phyloP scores from a whole-genome alignment of 345 rosid species.

The Linum tenue region DNA sequence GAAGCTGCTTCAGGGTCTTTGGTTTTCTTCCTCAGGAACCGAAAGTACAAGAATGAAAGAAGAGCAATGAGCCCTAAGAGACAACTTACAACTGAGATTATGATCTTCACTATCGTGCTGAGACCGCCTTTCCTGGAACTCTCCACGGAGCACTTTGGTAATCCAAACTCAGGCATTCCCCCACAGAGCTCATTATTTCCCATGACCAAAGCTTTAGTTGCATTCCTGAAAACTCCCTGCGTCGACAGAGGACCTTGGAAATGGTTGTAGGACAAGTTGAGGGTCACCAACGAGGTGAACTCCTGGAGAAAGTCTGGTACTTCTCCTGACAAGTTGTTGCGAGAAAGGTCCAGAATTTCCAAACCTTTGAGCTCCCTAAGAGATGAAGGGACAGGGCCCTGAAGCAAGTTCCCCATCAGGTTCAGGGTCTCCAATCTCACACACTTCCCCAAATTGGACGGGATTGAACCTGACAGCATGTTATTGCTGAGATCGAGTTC shows the following conservation, averaged over 20 bases:
- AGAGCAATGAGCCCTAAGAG: neutral
- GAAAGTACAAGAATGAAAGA: neutral
- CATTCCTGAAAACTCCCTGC: constrained; percentile 67
- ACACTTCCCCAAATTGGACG: constrained; percentile 69
- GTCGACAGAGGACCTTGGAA: constrained; percentile 56
- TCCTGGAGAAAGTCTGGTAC: constrained; percentile 70
- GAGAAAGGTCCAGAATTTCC: constrained; percentile 70
- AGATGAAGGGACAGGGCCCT: constrained; percentile 54
- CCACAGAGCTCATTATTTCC: constrained; percentile 68
- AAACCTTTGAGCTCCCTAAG: constrained; percentile 55
- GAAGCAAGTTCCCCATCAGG: constrained; percentile 61
- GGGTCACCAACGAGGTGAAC: constrained; percentile 57
- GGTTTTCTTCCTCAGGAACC: neutral
- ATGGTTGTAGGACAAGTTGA: constrained; percentile 49
- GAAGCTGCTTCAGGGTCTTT: neutral
- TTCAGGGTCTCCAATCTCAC: constrained; percentile 69
- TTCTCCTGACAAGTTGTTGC: constrained; percentile 45
- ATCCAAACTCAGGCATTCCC: constrained; percentile 36
- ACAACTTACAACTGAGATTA: neutral
- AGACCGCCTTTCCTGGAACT: neutral
- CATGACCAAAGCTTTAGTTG: constrained; percentile 67
- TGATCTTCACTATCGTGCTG: neutral
- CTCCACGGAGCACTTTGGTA: constrained; percentile 1
- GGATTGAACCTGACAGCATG: constrained; percentile 52
- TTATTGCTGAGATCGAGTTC: constrained; percentile 76